These are phyloP conservation scores for Xylariaceae sp. DNA, from an alignment of 2,329 filamentous ascomycete species.

Conservation along the genomic window DNA sequence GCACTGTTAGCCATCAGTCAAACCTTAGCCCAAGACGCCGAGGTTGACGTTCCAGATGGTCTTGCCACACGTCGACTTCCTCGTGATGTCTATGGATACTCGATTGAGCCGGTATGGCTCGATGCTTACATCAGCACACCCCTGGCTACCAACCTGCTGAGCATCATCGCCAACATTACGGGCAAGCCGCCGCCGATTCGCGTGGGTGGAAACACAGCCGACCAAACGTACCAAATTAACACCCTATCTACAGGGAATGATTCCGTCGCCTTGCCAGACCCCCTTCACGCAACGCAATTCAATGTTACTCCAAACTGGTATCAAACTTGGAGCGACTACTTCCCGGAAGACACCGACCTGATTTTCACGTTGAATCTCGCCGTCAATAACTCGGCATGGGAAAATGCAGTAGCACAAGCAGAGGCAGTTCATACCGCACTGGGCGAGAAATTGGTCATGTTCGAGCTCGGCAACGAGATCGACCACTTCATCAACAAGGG, in stretches of 20 bases:
- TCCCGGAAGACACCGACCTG: slow-evolving; percentile 36
- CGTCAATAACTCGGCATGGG: slow-evolving; percentile 36
- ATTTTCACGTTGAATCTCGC: slow-evolving; percentile 40
- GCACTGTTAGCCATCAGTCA: slow-evolving; percentile 10
- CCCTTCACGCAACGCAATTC: slow-evolving; percentile 29
- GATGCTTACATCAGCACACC: slow-evolving; percentile 35
- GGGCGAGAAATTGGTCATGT: slow-evolving; percentile 32
- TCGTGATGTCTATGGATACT: slow-evolving; percentile 39
- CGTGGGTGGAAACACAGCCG: slow-evolving; percentile 40
- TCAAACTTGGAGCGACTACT: slow-evolving; percentile 37
- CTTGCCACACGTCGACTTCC: slow-evolving; percentile 32
- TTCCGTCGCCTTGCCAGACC: slow-evolving; percentile 33
- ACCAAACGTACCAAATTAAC: slow-evolving; percentile 37
- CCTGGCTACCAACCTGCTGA: slow-evolving; percentile 32
- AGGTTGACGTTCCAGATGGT: slow-evolving; percentile 29
- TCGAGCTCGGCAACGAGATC: slow-evolving; percentile 43
- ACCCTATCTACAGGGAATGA: slow-evolving; percentile 32
- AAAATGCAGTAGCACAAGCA: slow-evolving; percentile 35
- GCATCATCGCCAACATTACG: slow-evolving; percentile 32
- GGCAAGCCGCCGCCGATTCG: slow-evolving; percentile 39
- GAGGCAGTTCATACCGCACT: slow-evolving; percentile 34
- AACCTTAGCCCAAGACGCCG: slow-evolving; percentile 22
- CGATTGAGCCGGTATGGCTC: slow-evolving; percentile 40
- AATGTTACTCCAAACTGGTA: slow-evolving; percentile 40
- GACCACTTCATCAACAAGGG: slow-evolving; percentile 41